Evolutionary conservation across 208 protist genomes (phyloP).

Genomic region (Trypanosoma cruzi): DNA sequence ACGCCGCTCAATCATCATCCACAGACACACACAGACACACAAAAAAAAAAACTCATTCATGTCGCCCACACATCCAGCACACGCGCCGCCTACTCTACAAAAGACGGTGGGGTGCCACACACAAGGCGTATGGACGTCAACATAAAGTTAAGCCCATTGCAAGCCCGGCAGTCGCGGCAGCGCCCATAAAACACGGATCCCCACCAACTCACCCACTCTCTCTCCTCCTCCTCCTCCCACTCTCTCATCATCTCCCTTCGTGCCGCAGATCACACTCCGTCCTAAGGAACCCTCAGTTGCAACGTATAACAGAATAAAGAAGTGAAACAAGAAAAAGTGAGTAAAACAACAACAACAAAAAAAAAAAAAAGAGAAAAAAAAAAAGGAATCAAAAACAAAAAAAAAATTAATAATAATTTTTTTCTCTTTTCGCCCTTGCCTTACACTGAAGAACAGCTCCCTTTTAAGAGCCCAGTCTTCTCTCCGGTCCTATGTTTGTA

Average conservation of each 20-base stretch:
- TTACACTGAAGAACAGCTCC: too few species aligned
- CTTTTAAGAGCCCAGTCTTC: too few species aligned
- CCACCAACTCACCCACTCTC: not conserved
- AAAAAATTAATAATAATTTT: not conserved
- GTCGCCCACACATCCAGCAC: not conserved
- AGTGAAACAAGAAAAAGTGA: not conserved
- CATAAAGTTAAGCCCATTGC: not conserved
- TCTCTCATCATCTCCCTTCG: constrained; percentile 1
- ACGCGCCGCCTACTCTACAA: not conserved
- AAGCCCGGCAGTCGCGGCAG: not conserved
- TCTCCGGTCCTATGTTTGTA: not conserved
- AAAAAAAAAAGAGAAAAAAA: not conserved
- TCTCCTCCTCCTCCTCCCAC: constrained; percentile 15
- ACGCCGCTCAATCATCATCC: too few species aligned
- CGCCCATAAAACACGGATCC: not conserved
- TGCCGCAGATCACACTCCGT: not conserved
- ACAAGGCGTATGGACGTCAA: not conserved
- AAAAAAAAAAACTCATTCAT: too few species aligned
- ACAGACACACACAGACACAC: too few species aligned
- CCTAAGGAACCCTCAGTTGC: not conserved
- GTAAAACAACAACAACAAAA: not conserved
- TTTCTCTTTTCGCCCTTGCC: not conserved
- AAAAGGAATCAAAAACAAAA: not conserved
- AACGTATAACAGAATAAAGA: constrained; percentile 20
- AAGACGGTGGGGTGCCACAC: not conserved